Conservation (phyloP, 2,329 filamentous ascomycete species). For the Pezicula carpinea region DNA sequence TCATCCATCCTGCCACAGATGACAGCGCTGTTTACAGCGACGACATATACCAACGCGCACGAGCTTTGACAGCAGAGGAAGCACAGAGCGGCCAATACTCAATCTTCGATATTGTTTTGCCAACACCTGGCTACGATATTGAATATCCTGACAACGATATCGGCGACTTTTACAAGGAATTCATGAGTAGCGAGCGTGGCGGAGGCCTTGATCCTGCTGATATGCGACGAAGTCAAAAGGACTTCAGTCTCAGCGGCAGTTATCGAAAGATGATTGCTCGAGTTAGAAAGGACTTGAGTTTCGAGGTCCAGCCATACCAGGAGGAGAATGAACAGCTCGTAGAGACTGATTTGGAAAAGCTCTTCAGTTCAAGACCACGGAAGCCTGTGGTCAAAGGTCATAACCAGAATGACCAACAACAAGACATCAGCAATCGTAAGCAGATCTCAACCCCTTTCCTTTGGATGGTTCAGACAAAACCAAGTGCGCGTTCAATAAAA, state of each 20-base stretch:
- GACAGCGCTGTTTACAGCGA: constrained; percentile 50
- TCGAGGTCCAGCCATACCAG: constrained; percentile 65
- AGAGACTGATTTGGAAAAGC: constrained; percentile 72
- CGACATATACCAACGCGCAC: constrained; percentile 63
- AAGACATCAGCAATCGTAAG: not conserved
- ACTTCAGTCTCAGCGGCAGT: constrained; percentile 81
- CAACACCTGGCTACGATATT: constrained; percentile 87
- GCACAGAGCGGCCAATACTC: constrained; percentile 69
- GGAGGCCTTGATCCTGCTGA: constrained; percentile 75
- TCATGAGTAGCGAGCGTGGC: constrained; percentile 78
- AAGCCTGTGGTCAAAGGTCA: constrained; percentile 4
- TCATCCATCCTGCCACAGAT: constrained; percentile 49
- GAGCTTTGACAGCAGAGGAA: constrained; percentile 72
- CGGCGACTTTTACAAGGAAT: constrained; percentile 75
- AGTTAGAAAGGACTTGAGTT: constrained; percentile 54
- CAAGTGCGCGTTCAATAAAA: too few species aligned
- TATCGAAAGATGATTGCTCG: constrained; percentile 83
- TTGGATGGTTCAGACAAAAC: too few species aligned
- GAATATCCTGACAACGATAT: constrained; percentile 81
- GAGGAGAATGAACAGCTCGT: constrained; percentile 79
- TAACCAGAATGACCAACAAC: not conserved
- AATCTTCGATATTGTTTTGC: constrained; percentile 86
- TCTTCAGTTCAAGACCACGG: constrained; percentile 10
- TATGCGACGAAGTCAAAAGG: constrained; percentile 82
- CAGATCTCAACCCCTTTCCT: not conserved